phyloP scores from a whole-genome alignment of 2,329 filamentous ascomycete genomes.

The Fusarium coffeatum region DNA sequence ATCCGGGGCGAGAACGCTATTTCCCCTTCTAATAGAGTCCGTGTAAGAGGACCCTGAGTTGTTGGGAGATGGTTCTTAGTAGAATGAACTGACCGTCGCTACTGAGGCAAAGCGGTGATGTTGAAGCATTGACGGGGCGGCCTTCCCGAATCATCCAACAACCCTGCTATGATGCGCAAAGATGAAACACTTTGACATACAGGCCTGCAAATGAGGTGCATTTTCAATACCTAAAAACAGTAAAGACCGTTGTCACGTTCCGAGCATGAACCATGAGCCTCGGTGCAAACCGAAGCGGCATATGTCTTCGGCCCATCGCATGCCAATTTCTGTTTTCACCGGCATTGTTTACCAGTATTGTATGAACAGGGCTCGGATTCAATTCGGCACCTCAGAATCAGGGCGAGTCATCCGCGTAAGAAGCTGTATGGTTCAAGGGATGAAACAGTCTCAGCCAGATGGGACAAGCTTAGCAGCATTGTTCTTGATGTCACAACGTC shows the following conservation, averaged over 20 bases:
- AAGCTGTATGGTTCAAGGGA: slow-evolving; percentile 30
- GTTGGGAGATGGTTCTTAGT: slow-evolving; percentile 2
- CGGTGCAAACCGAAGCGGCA: slow-evolving; percentile 30
- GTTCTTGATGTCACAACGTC: slow-evolving; percentile 34
- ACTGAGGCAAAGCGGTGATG: slow-evolving; percentile 16
- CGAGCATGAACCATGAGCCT: slow-evolving; percentile 41
- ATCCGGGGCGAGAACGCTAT: slow-evolving; percentile 34
- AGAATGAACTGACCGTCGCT: background rate
- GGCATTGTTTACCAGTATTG: slow-evolving; percentile 21
- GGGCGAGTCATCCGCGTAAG: slow-evolving; percentile 24
- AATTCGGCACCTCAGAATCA: slow-evolving; percentile 34
- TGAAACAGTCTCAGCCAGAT: slow-evolving; percentile 43
- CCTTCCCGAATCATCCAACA: slow-evolving; percentile 28
- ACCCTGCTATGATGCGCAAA: slow-evolving; percentile 32
- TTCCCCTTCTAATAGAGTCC: slow-evolving; percentile 17
- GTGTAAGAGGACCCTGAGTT: slow-evolving; percentile 6
- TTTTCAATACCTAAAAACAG: slow-evolving; percentile 33
- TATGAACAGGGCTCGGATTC: slow-evolving; percentile 17
- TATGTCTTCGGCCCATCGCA: slow-evolving; percentile 32
- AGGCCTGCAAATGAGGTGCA: slow-evolving; percentile 39
- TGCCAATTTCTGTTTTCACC: slow-evolving; percentile 10
- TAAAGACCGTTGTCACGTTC: slow-evolving; percentile 31
- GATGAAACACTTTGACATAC: slow-evolving; percentile 44
- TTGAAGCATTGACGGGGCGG: slow-evolving; percentile 36
- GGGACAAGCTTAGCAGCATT: slow-evolving; percentile 29